Conservation (phyloP, 208 protist species). For the Kentomonas sorsogonicus region DNA sequence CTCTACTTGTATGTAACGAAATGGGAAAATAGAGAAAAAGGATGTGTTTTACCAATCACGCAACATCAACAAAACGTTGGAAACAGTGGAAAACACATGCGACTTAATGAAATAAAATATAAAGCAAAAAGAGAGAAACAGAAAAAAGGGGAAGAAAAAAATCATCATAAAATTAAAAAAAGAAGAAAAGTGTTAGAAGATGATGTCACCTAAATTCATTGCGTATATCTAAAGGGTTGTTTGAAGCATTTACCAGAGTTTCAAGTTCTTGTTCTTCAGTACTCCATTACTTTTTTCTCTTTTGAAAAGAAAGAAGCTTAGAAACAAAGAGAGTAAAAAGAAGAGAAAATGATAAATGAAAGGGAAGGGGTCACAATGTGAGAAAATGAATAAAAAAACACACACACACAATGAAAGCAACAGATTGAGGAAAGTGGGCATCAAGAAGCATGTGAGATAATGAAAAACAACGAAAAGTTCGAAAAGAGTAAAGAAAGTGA, state of each 20-base stretch:
- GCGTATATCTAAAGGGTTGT: background rate
- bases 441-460: no score
- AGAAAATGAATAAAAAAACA: background rate
- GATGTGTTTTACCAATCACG: background rate
- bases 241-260: background rate
- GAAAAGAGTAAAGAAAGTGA: background rate
- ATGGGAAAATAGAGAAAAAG: no score
- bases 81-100: background rate
- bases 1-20: no score
- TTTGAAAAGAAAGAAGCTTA: background rate
- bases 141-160: constrained; percentile 2
- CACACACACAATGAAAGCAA: background rate
- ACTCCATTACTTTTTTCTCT: background rate
- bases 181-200: background rate
- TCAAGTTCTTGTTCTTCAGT: background rate
- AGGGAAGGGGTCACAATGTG: background rate
- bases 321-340: background rate
- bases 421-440: no score
- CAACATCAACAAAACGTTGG: background rate
- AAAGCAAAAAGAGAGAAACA: constrained; percentile 3
- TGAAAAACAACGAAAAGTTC: background rate
- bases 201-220: background rate
- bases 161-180: no score
- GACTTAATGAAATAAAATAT: constrained; percentile 4
- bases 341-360: background rate